A percentile compares a stretch with the other conserved stretches of the same genome.
These are phyloP conservation scores for Leccinum broughii DNA, from an alignment of 768 basidiomycete genomes.

Conservation along the genomic window DNA sequence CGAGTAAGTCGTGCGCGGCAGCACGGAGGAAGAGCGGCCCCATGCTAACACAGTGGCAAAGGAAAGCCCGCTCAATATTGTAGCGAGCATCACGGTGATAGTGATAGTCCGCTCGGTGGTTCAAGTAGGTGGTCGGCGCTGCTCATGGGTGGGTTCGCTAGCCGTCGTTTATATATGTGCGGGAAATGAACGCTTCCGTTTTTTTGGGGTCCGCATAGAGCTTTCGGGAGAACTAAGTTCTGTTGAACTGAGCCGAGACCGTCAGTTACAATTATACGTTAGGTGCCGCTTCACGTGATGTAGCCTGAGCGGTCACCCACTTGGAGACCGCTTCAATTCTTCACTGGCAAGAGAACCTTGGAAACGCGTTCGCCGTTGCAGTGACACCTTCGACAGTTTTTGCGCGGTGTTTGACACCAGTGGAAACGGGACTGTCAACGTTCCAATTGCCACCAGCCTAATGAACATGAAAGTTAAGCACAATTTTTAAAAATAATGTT, in stretches of 20 bases:
- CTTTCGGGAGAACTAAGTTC: neutral
- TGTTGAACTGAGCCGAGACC: too few relatives aligned
- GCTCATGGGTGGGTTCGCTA: neutral
- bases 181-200: neutral
- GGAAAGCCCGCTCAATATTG: conserved; percentile 11
- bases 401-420: neutral
- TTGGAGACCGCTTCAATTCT: too few relatives aligned
- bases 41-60: conserved; percentile 6
- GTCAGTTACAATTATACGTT: too few relatives aligned
- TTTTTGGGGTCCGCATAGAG: neutral
- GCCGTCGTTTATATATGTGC: neutral
- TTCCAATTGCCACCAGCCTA: neutral
- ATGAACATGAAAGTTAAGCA: neutral
- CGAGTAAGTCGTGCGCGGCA: conserved; percentile 20
- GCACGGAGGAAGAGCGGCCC: conserved; percentile 10
- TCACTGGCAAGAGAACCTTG: neutral
- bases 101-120: neutral
- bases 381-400: neutral
- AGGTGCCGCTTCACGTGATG: neutral
- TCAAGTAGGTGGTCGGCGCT: neutral
- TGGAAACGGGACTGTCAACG: neutral
- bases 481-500: neutral
- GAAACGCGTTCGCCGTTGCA: too few relatives aligned
- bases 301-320: too few relatives aligned
- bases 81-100: conserved; percentile 3